These are phyloP conservation scores for Pythium volutum DNA, from an alignment of 352 stramenopile species.

Conservation along the genomic window DNA sequence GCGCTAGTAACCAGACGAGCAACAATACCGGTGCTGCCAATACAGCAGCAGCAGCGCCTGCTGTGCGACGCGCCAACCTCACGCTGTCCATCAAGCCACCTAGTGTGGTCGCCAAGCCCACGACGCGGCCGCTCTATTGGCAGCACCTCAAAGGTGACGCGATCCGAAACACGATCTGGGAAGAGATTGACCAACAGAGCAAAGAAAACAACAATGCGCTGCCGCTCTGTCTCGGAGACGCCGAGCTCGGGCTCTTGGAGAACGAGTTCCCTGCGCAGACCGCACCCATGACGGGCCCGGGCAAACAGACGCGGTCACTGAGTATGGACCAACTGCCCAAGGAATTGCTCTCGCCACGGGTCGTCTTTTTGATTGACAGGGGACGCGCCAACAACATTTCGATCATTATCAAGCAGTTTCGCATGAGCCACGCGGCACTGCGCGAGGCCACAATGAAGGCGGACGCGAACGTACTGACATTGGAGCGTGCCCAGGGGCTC, in stretches of 20 bases:
- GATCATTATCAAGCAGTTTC: slow-evolving; percentile 96
- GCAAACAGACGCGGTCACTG: slow-evolving; percentile 33
- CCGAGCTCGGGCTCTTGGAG: slow-evolving; percentile 50
- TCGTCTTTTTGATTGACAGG: slow-evolving; percentile 78
- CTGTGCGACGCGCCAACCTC: slow-evolving; percentile 44
- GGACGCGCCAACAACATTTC: slow-evolving; percentile 88
- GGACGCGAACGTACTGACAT: slow-evolving; percentile 65
- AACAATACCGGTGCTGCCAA: slow-evolving; percentile 1
- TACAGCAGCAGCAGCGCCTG: slow-evolving; percentile 2
- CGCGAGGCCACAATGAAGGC: slow-evolving; percentile 82
- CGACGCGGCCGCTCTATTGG: slow-evolving; percentile 73
- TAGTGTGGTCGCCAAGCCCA: slow-evolving; percentile 35
- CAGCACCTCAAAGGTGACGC: slow-evolving; percentile 58
- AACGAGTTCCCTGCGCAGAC: slow-evolving; percentile 64
- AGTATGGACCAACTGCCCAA: slow-evolving; percentile 40
- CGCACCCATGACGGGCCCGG: slow-evolving; percentile 39
- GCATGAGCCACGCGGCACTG: slow-evolving; percentile 86
- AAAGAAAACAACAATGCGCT: slow-evolving; percentile 57
- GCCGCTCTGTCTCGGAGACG: slow-evolving; percentile 42
- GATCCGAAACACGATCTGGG: slow-evolving; percentile 75
- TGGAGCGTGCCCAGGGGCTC: slow-evolving; percentile 82
- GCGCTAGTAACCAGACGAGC: slow-evolving; percentile 24
- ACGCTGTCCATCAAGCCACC: slow-evolving; percentile 61
- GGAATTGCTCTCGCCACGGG: slow-evolving; percentile 42
- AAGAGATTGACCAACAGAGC: slow-evolving; percentile 60